Evolutionary conservation across 2,329 filamentous ascomycete species (phyloP).

Genomic region (Cryphonectria nitschkei): DNA sequence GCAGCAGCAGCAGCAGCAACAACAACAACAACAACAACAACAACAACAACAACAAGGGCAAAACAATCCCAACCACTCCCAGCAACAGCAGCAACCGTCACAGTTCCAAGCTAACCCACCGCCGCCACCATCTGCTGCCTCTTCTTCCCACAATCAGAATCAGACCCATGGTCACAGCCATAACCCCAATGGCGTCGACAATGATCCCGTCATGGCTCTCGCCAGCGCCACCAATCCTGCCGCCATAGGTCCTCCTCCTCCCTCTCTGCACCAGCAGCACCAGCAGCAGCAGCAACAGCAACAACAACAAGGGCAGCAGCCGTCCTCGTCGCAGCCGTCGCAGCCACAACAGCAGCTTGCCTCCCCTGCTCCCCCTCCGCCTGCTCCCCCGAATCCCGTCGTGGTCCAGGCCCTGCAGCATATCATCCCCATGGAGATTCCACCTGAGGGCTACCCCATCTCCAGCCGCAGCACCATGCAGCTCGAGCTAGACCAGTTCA

Average conservation of each 20-base stretch:
- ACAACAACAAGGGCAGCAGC: constrained; percentile 18
- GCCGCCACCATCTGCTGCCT: not conserved
- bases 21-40: constrained; percentile 14
- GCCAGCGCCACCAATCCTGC: constrained; percentile 26
- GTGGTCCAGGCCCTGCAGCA: constrained; percentile 23
- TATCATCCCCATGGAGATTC: constrained; percentile 34
- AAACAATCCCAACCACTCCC: not conserved
- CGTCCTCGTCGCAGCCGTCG: constrained; percentile 13
- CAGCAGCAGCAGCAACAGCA: constrained; percentile 15
- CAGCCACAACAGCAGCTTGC: constrained; percentile 16
- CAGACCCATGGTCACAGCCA: constrained; percentile 12
- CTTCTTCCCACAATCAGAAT: constrained; percentile 4
- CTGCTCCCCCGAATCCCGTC: not conserved
- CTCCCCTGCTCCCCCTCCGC: constrained; percentile 1
- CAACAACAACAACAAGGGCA: constrained; percentile 12
- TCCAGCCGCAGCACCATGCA: constrained; percentile 40
- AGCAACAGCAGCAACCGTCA: constrained; percentile 21
- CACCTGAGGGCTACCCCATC: constrained; percentile 41
- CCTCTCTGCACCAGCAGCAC: constrained; percentile 19
- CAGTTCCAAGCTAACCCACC: constrained; percentile 11
- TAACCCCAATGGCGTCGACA: constrained; percentile 28
- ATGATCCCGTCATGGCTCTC: constrained; percentile 28
- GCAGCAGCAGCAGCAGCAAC: constrained; percentile 21
- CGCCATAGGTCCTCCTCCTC: constrained; percentile 22
- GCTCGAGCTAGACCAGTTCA: constrained; percentile 42